Conservation (phyloP, 2,329 filamentous ascomycete genomes). For the Simplicillium aogashimaense region DNA sequence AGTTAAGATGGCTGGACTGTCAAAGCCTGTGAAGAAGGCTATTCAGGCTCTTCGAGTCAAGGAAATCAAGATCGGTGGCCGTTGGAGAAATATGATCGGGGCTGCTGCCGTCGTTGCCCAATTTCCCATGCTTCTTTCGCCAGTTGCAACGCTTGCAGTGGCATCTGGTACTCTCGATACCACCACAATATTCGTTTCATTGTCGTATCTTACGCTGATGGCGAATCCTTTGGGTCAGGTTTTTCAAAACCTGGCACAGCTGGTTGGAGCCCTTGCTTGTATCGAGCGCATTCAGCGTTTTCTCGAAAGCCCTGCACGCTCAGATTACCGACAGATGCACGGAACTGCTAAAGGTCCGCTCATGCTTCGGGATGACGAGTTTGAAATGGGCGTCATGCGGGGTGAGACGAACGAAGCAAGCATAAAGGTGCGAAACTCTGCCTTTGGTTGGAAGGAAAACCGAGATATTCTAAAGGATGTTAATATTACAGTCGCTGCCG, state of each 20-base stretch:
- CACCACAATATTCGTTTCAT: conserved; percentile 10
- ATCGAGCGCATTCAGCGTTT: conserved; percentile 1
- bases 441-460: conserved; percentile 20
- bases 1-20: conserved; percentile 8
- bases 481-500: conserved; percentile 18
- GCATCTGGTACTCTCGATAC: conserved; percentile 8
- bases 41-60: conserved; percentile 9
- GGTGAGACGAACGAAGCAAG: neutral
- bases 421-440: conserved; percentile 11
- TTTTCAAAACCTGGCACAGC: conserved; percentile 9
- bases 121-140: conserved; percentile 12
- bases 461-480: conserved; percentile 18
- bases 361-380: neutral
- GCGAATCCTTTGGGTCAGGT: conserved; percentile 13
- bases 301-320: neutral
- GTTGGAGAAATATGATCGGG: conserved; percentile 7
- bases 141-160: conserved; percentile 11
- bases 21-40: neutral
- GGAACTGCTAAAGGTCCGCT: neutral
- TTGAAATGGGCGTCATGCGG: neutral
- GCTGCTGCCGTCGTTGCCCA: conserved; percentile 12
- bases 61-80: conserved; percentile 9
- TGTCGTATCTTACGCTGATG: conserved; percentile 18
- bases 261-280: neutral
- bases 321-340: neutral